Conservation (phyloP, 768 basidiomycete genomes). For the Auricularia sp. region DNA sequence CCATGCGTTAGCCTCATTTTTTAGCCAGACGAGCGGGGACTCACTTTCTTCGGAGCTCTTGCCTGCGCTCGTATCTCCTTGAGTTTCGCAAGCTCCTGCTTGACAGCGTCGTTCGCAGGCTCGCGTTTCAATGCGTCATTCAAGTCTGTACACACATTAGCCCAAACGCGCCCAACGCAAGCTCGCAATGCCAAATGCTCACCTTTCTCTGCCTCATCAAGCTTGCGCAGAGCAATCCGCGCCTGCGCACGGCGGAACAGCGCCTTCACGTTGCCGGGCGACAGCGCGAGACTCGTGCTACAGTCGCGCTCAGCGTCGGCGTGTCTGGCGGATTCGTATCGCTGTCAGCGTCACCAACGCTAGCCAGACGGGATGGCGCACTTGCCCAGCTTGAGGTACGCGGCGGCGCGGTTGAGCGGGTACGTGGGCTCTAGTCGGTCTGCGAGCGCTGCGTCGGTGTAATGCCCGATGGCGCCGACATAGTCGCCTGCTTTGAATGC, state of each 20-base stretch:
- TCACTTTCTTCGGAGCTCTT: conserved; percentile 23
- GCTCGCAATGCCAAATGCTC: too few species aligned
- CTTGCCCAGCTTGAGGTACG: conserved; percentile 93
- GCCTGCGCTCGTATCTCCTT: conserved; percentile 27
- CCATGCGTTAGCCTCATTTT: background rate
- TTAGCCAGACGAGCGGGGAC: background rate
- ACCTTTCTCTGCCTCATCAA: conserved; percentile 54
- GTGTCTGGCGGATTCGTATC: conserved; percentile 33
- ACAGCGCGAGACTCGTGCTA: conserved; percentile 47
- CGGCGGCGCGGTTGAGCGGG: conserved; percentile 80
- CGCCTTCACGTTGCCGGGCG: conserved; percentile 61
- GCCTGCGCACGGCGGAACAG: conserved; percentile 74
- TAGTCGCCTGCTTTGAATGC: conserved; percentile 79
- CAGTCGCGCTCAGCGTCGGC: conserved; percentile 81
- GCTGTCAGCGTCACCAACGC: conserved; percentile 8
- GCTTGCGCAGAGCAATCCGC: conserved; percentile 41
- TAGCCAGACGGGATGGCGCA: conserved; percentile 35
- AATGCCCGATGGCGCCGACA: conserved; percentile 73
- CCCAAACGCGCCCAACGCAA: background rate
- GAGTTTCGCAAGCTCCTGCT: conserved; percentile 51
- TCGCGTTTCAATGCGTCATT: conserved; percentile 48
- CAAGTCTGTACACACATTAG: conserved; percentile 41
- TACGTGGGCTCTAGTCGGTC: conserved; percentile 66
- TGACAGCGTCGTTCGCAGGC: conserved; percentile 56
- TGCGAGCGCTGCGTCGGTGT: conserved; percentile 68